These are phyloP conservation scores for Penicillium frequentans DNA, from an alignment of 2,329 filamentous ascomycete genomes.

Conservation along the genomic window DNA sequence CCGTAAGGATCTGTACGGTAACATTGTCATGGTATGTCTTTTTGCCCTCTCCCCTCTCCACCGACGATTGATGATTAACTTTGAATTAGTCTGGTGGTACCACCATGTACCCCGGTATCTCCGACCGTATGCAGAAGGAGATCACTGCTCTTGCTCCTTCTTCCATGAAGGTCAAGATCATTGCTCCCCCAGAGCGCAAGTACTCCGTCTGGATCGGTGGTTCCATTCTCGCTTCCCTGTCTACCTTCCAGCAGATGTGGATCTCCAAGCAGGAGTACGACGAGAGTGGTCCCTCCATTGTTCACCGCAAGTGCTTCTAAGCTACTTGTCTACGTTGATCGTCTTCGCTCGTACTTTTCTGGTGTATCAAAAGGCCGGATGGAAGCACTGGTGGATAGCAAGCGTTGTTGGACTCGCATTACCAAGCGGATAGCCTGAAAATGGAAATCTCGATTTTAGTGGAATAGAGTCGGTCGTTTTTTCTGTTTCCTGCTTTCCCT, in stretches of 20 bases:
- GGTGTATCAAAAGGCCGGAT: slow-evolving; percentile 44
- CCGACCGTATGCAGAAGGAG: slow-evolving; percentile 99
- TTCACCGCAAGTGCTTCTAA: slow-evolving; percentile 99
- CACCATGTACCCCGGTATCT: slow-evolving; percentile 99
- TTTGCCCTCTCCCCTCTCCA: neutral
- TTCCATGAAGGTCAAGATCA: slow-evolving; percentile 99
- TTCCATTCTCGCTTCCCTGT: slow-evolving; percentile 98
- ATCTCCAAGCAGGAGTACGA: slow-evolving; percentile 99
- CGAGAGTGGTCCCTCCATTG: slow-evolving; percentile 98
- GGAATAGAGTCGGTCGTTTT: slow-evolving; percentile 41
- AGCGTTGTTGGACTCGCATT: slow-evolving; percentile 41
- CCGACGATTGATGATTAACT: slow-evolving; percentile 10
- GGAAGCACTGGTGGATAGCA: slow-evolving; percentile 38
- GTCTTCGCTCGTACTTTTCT: slow-evolving; percentile 41
- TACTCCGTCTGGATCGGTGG: slow-evolving; percentile 99
- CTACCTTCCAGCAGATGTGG: slow-evolving; percentile 99
- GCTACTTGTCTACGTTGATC: slow-evolving; percentile 37
- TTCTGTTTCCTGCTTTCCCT: slow-evolving; percentile 17
- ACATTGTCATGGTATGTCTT: slow-evolving; percentile 98
- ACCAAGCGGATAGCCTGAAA: slow-evolving; percentile 42
- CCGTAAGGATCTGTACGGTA: slow-evolving; percentile 99
- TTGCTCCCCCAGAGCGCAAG: slow-evolving; percentile 99
- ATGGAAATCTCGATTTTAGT: slow-evolving; percentile 41
- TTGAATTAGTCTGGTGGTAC: slow-evolving; percentile 88
- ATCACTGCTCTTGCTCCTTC: slow-evolving; percentile 98